Base-by-base conservation (phyloP, 106 monocot genomes). In the Narthecium ossifragum region DNA sequence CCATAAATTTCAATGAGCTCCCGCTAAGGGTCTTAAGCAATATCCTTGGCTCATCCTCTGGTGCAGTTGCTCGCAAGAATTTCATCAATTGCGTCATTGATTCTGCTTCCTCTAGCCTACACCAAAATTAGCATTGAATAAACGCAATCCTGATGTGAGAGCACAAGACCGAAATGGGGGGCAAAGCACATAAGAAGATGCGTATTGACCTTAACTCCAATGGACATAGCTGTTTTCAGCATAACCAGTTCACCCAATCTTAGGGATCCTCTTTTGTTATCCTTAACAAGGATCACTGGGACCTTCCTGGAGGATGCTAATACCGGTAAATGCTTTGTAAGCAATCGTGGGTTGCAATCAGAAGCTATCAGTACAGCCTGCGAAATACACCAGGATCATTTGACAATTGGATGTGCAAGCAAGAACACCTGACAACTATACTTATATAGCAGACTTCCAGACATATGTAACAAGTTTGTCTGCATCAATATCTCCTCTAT, bases 191-290 rank as follows among this genome's bases (percentile, higher is more conserved):
- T 36, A 25, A 40, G 17, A 31, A 46, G 8, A 26, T 38, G 12
- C 15, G 3, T 32, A 32, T 46, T 14, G 26, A 93, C 93, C 93
- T 93, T 93, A 46, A 93, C 64, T 68, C 89, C 89, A 55, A 93
- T 69, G 30, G 82, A 85, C 61, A 89, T 65, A 34, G 82, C 85
- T 41, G 93, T 93, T 55, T 70, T 93, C n/a, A 89, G 43, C 6
- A 89, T 93, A 25, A 93, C 80, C 31, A 93, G 68, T 43, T 72
- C 72, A 25, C 93, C 93, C 55, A 89, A 76, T 64, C 93, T 71
- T 14, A 89, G 51, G 20, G 93, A 89, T 55, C 89, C 79, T 49
- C 79, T 69, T 72, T 65, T 82, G 24, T 78, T 60, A 67, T 93
- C 88, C 63, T 68, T 93, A 20, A 93, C 65, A 46, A 50, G 60